Base-by-base conservation (phyloP, 108 stramenopile genomes). In the Phaeodactylum tricornutum region DNA sequence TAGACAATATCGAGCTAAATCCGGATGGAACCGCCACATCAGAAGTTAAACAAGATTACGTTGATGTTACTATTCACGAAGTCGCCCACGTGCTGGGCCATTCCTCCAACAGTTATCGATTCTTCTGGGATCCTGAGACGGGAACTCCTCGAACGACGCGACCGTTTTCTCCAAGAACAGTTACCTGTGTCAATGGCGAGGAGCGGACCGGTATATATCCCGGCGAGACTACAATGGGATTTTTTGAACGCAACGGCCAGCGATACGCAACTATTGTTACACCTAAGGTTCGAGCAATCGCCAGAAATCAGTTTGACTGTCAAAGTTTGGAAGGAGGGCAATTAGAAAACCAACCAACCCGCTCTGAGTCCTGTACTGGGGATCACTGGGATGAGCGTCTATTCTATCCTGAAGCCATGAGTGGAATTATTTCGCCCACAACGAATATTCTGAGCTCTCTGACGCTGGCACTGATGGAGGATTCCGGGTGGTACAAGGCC, bases 371-470 rank as follows among this genome's bases (percentile, higher is more conserved):
- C 7, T 90, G 87, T 53, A 76, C 79, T 0, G 87, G 87, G 17
- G 84, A 87, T 65, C 84, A 87, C 58, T 87, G 80, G 80, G 84
- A 87, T 44, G 87, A 90, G 50, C 62, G 80, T 30, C 57, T 75
- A 50, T 84, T 63, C 46, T 84, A 89, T 47, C 71, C 77, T 0
- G 81, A 85, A 47, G 49, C 69, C 15, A 49, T 90, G 30, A 52
- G 62, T 7, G 79, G 74, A 29, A 79, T 85, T 15, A 81, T 85
- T 61, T 66, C 69, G 31, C 79, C 79, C 8, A 83, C 84, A 4
- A 78, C 76, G 16, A 80, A 83, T 42, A 65, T 83, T 33, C 26
- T 90, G 45, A 66, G 59, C 58, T 72, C 69, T 6, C 36, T 90
- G 43, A 90, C 87, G 0, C 40, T 89, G 58, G 87, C 83, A 21